Base-by-base conservation (phyloP, 305 asterid genomes). In the Plantago coronopus region DNA sequence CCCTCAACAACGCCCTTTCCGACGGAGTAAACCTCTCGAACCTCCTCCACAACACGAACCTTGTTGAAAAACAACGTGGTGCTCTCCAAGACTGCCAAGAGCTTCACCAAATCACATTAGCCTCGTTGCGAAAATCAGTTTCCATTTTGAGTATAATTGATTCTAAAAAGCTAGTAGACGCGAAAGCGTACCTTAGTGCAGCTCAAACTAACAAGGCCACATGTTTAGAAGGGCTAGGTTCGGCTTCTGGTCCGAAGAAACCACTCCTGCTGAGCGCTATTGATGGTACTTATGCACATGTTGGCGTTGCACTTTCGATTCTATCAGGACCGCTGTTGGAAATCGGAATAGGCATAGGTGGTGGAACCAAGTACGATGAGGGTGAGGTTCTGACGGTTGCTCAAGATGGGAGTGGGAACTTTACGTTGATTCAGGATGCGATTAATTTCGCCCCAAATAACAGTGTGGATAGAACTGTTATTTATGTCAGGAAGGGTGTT, bases 341-440 rank as follows among this genome's bases (percentile, higher is more conserved):
- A 4, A 59, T 63, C 17, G 38, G 64, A 29, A 72, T 67, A 27
- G 63, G 44, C 0, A 59, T 57, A 8, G 62, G 60, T 47, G 68
- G 66, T 48, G 79, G 70, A 31, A 71, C 75, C 13, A 81, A 80
- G 29, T 76, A 86, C 17, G 83, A 62, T 20, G 65, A 77, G 23
- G 48, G 67, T 2, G 72, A 62, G 14, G 68, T 75, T 57, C 42
- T 86, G 22, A 83, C 86, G 3, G 98, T 93, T 66, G 85, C 96
- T 0, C 77, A 78, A 3, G 97, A 89, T 50, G 98, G 95, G 11
- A 77, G 70, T 0, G 98, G 97, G 29, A 81, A 89, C 25, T 93
- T 93, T 15, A 80, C 81, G 0, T 56, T 81, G 2, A 14, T 89
- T 0, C 46, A 68, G 4, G 95, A 86, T 4, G 97, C 97, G 9